Conservation (phyloP, 495 filamentous ascomycete species). For the Aspergillus affinis region DNA sequence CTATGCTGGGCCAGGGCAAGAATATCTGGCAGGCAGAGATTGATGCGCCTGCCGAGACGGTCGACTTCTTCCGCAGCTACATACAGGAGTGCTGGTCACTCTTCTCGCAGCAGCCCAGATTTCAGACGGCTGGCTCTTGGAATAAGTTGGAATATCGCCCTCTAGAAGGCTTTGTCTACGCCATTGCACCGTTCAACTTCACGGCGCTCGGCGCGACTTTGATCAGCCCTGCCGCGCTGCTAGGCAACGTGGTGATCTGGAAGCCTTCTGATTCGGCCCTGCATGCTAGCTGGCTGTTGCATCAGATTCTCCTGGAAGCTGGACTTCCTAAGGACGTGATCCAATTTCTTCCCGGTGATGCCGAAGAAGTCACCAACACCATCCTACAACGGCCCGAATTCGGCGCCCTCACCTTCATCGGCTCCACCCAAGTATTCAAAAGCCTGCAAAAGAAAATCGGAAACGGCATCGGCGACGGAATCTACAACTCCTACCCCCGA, state of each 20-base stretch:
- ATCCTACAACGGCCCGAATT: constrained; percentile 69
- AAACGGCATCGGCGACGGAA: constrained; percentile 61
- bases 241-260: constrained; percentile 86
- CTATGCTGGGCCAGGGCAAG: constrained; percentile 93
- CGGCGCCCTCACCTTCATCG: constrained; percentile 75
- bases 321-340: constrained; percentile 76
- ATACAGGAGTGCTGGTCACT: constrained; percentile 72
- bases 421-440: constrained; percentile 74
- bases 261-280: constrained; percentile 81
- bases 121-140: constrained; percentile 57
- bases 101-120: constrained; percentile 68
- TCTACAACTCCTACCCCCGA: constrained; percentile 71
- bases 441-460: constrained; percentile 71
- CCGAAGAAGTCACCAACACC: constrained; percentile 67
- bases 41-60: constrained; percentile 84
- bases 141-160: constrained; percentile 76
- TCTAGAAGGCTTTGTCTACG: constrained; percentile 83
- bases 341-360: constrained; percentile 78
- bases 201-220: constrained; percentile 85
- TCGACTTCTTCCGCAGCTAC: constrained; percentile 82
- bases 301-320: constrained; percentile 78
- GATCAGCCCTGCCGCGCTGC: constrained; percentile 66
- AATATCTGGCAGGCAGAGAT: constrained; percentile 97
- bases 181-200: constrained; percentile 83
- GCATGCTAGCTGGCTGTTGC: constrained; percentile 69